Evolutionary conservation across 371 early-diverging fungal species (phyloP), one percentile per base, ranked within the genome.

Genomic region (Dinochytrium kinnereticum): DNA sequence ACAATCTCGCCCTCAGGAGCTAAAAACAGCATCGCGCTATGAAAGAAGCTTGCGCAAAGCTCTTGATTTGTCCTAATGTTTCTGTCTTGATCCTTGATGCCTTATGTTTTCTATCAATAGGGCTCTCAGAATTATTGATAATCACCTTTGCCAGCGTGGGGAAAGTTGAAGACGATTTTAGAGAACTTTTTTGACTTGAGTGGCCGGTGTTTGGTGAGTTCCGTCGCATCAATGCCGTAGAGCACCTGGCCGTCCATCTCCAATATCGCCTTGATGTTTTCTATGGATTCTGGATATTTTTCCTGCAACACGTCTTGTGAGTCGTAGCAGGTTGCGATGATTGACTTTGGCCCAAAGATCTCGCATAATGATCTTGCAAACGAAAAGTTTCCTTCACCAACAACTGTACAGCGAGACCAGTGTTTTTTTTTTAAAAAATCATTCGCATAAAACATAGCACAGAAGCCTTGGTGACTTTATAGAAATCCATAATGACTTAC

Each of bases 111-210:
- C 5, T 15, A 26, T n/a, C 24, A 15, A 53, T 53, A 5, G 55
- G 55, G 10, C 13, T n/a, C n/a, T 24, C 7, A 13, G 5, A 24
- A 24, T 5, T 5, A 53, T 5, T 53, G 5, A n/a, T 15, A 26
- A 5, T 13, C 5, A 53, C 55, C 55, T 53, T 53, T 53, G 10
- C 96, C 97, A 21, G 90, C 91, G 78, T 97, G 98, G 51, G 97
- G 98, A 80, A 98, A 98, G 80, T 96, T 96, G 81, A 98, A 97
- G n/a, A 95, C 90, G 51, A 97, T 92, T 79, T 90, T 92, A 51
- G 88, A 84, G 73, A 93, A 96, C 51, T 80, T 67, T 64, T 83
- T 83, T 39, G 79, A 82, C 53, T 81, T 87, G n/a, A 95, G 80
- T 44, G 76, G 76, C 77, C 88, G 86, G 67, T 75, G 78, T 51